Evolutionary conservation across 208 protist species (phyloP).

Genomic region (Spongospora subterranea): DNA sequence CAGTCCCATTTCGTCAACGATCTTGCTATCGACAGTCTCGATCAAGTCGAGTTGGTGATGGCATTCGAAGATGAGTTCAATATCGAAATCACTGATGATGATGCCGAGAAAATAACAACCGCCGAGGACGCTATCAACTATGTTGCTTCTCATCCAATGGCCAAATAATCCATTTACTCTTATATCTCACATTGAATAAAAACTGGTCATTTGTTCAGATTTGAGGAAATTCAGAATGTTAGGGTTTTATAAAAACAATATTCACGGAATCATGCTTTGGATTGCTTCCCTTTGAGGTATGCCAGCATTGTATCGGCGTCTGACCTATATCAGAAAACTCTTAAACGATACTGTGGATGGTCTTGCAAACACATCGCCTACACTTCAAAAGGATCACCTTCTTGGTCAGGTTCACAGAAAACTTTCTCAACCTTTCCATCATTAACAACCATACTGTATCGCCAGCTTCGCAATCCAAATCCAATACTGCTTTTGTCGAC

Average conservation of each 20-base stretch:
- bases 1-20: conserved; percentile 7
- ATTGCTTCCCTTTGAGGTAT: conserved; percentile 58
- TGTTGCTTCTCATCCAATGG: conserved; percentile 56
- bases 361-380: neutral
- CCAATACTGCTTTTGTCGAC: conserved; percentile 20
- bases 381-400: conserved; percentile 62
- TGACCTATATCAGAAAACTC: neutral
- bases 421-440: conserved; percentile 60
- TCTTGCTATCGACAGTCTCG: conserved; percentile 39
- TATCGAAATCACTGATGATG: conserved; percentile 68
- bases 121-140: conserved; percentile 58
- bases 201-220: neutral
- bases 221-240: neutral
- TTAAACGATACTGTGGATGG: neutral
- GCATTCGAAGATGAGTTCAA: conserved; percentile 68
- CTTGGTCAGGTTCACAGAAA: conserved; percentile 47
- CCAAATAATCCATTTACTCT: neutral
- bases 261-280: no score
- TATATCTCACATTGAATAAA: neutral
- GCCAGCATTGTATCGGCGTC: conserved; percentile 61
- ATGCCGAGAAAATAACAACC: conserved; percentile 66
- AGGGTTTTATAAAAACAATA: neutral
- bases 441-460: conserved; percentile 61
- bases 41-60: conserved; percentile 66
- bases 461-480: conserved; percentile 60